phyloP scores from a whole-genome alignment of 768 basidiomycete species.

The Pleurotus citrinopileatus region DNA sequence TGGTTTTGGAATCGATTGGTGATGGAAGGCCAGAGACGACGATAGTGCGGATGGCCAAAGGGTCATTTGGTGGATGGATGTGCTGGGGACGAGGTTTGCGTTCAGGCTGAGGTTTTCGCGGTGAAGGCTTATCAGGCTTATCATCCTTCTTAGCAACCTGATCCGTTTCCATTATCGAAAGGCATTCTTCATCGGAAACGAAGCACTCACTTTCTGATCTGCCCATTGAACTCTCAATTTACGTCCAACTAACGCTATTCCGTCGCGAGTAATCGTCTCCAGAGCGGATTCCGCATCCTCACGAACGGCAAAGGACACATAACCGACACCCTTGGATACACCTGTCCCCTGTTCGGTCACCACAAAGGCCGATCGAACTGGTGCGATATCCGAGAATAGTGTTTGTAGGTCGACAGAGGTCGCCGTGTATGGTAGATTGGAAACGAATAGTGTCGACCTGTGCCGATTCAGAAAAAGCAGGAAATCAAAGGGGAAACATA shows the following conservation, averaged over 20 bases:
- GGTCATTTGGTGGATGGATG: conserved; percentile 50
- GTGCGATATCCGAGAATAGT: conserved; percentile 93
- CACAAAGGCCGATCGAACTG: conserved; percentile 91
- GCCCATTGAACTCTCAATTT: conserved; percentile 80
- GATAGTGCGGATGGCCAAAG: conserved; percentile 80
- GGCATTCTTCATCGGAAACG: background rate
- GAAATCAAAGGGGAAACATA: background rate
- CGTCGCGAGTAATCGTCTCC: conserved; percentile 60
- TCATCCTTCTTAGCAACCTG: background rate
- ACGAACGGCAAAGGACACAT: conserved; percentile 85
- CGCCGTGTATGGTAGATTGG: conserved; percentile 86
- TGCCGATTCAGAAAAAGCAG: background rate
- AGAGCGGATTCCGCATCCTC: conserved; percentile 85
- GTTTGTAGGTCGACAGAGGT: conserved; percentile 91
- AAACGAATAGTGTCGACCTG: conserved; percentile 89
- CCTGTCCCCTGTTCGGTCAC: conserved; percentile 76
- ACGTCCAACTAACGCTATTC: conserved; percentile 64
- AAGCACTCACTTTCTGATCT: conserved; percentile 58
- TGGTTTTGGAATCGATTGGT: conserved; percentile 55
- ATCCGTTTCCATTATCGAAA: background rate
- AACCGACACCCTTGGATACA: conserved; percentile 92
- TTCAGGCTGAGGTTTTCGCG: background rate
- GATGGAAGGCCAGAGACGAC: conserved; percentile 72
- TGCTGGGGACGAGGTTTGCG: conserved; percentile 24
- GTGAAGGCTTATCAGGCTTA: background rate